Percentiles rank a stretch among this genome's conserved stretches.
Conservation (phyloP, 2,329 filamentous ascomycete species). For the Scedosporium minutisporum region DNA sequence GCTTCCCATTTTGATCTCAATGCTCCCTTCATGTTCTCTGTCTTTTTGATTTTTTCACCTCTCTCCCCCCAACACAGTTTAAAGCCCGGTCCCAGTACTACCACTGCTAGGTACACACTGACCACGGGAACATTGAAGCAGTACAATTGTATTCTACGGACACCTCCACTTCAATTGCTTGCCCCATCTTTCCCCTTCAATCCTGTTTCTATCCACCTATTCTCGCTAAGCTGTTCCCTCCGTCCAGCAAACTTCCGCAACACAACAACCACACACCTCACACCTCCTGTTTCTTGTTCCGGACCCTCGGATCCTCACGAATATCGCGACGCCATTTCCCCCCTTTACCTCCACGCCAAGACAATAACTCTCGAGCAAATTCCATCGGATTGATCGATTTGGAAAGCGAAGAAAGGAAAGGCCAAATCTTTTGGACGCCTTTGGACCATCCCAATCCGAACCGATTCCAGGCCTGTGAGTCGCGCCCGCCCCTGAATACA, state of each 20-base stretch:
- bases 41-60: too few relatives aligned
- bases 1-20: too few relatives aligned
- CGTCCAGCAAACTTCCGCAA: background rate
- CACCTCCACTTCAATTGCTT: background rate
- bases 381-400: background rate
- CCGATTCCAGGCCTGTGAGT: conserved; percentile 5
- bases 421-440: background rate
- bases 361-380: background rate
- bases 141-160: background rate
- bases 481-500: conserved; percentile 3
- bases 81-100: too few relatives aligned
- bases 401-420: background rate
- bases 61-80: too few relatives aligned
- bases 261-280: background rate
- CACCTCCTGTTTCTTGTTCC: conserved; percentile 1
- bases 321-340: background rate
- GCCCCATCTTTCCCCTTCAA: background rate
- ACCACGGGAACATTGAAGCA: too few relatives aligned
- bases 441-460: background rate
- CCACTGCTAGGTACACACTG: too few relatives aligned
- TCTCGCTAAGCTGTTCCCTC: background rate
- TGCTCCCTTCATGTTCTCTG: too few relatives aligned
- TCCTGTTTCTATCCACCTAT: background rate
- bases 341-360: background rate
- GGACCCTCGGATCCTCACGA: background rate